Evolutionary conservation across 805 yeast genomes (phyloP).

Genomic region (Brettanomyces sp.): DNA sequence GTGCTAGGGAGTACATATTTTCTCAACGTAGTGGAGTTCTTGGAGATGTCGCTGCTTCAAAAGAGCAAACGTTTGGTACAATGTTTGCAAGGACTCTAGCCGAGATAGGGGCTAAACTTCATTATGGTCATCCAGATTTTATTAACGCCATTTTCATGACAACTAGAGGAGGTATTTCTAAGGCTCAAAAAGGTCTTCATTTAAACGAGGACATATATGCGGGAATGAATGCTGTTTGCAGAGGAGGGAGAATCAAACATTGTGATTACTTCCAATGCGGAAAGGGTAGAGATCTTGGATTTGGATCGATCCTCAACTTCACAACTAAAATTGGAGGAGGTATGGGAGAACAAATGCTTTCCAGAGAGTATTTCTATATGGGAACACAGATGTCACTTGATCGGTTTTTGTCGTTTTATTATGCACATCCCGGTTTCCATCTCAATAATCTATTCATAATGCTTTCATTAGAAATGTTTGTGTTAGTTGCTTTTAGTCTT

Average conservation of each 20-base stretch:
- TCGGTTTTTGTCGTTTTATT: constrained; percentile 82
- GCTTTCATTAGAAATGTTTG: constrained; percentile 77
- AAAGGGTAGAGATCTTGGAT: constrained; percentile 92
- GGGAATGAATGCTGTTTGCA: constrained; percentile 79
- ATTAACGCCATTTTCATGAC: constrained; percentile 85
- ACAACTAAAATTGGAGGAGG: constrained; percentile 97
- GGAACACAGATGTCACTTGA: constrained; percentile 88
- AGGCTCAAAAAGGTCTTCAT: constrained; percentile 90
- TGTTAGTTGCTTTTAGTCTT: constrained; percentile 67
- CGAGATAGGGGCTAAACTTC: constrained; percentile 89
- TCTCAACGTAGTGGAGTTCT: constrained; percentile 86
- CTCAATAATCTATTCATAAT: constrained; percentile 83
- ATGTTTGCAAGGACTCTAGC: constrained; percentile 88
- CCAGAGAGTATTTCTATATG: constrained; percentile 83
- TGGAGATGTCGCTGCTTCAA: constrained; percentile 96
- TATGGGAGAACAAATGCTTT: constrained; percentile 93
- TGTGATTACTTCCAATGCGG: constrained; percentile 96
- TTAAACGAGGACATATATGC: constrained; percentile 93
- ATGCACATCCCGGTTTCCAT: constrained; percentile 97
- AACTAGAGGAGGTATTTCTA: constrained; percentile 91
- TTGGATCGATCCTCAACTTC: constrained; percentile 84
- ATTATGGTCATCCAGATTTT: constrained; percentile 96
- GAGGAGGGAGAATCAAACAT: constrained; percentile 93
- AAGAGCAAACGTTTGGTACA: constrained; percentile 95
- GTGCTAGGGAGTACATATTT: constrained; percentile 92